A percentile compares a stretch with the other conserved stretches of the same genome.
Conservation (phyloP, 106 monocot genomes). For the Agapanthus africanus region DNA sequence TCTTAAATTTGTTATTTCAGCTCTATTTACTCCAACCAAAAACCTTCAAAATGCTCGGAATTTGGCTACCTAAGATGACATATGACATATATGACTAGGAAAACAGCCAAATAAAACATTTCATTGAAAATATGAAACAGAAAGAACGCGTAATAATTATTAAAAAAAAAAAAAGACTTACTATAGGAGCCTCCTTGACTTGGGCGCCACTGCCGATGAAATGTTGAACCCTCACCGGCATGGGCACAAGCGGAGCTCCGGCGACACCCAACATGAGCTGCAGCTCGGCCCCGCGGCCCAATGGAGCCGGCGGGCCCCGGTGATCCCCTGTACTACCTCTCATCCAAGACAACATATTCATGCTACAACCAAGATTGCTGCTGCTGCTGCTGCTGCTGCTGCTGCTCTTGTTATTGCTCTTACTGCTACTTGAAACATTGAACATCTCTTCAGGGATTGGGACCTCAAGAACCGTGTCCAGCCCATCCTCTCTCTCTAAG, state of each 20-base stretch:
- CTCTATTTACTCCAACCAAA: too few species aligned
- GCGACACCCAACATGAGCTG: slow-evolving; percentile 87
- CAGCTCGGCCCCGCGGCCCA: slow-evolving; percentile 35
- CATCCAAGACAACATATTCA: slow-evolving; percentile 40
- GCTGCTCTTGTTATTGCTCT: slow-evolving; percentile 7
- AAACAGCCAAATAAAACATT: too few species aligned
- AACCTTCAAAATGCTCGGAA: too few species aligned
- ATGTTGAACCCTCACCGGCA: slow-evolving; percentile 29
- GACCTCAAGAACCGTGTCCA: slow-evolving; percentile 54
- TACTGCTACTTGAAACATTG: slow-evolving; percentile 18
- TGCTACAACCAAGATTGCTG: too few species aligned
- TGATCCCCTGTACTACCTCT: slow-evolving; percentile 13
- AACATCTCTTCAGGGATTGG: slow-evolving; percentile 59
- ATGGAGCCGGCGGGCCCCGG: neutral
- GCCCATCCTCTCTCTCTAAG: slow-evolving; percentile 47
- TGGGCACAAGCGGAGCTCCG: slow-evolving; percentile 70
- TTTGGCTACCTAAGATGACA: too few species aligned
- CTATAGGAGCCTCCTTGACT: slow-evolving; percentile 56
- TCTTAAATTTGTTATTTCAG: too few species aligned
- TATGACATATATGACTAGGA: too few species aligned
- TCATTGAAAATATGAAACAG: too few species aligned
- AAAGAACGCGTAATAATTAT: neutral
- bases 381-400: slow-evolving; percentile 23
- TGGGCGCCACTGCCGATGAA: slow-evolving; percentile 3
- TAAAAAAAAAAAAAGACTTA: slow-evolving; percentile 13